Evolutionary conservation across 768 basidiomycete species (phyloP).

Genomic region (Trametes cingulata): DNA sequence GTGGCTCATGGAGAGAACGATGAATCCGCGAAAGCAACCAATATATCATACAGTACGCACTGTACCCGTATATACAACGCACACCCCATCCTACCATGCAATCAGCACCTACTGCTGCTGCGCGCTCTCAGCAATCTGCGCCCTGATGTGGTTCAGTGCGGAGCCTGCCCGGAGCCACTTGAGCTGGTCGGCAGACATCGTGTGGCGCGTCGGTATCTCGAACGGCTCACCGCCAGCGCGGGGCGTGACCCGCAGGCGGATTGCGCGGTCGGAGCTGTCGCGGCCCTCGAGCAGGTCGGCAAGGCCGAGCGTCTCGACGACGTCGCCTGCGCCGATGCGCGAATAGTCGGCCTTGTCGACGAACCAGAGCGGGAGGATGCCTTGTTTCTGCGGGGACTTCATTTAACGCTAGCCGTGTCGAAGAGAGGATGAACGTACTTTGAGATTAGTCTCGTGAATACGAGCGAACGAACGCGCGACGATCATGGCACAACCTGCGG

Average conservation of each 20-base stretch:
- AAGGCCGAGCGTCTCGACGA: conserved; percentile 83
- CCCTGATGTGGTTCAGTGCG: conserved; percentile 87
- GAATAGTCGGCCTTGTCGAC: conserved; percentile 82
- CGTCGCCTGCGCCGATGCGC: conserved; percentile 80
- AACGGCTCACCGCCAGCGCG: conserved; percentile 63
- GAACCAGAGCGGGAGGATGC: conserved; percentile 95
- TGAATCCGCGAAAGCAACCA: not conserved
- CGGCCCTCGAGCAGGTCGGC: conserved; percentile 54
- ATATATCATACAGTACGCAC: not conserved
- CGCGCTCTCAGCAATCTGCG: conserved; percentile 38
- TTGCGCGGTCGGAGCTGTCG: conserved; percentile 39
- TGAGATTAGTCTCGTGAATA: conserved; percentile 97
- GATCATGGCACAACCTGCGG: conserved; percentile 78
- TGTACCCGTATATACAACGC: not conserved
- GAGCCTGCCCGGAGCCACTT: conserved; percentile 89
- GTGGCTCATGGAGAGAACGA: too few species aligned
- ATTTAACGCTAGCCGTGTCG: too few species aligned
- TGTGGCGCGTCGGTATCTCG: conserved; percentile 77
- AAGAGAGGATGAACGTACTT: conserved; percentile 49
- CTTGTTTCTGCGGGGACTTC: conserved; percentile 77
- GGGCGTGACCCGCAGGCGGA: conserved; percentile 65
- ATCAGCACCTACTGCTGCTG: not conserved
- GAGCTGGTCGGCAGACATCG: conserved; percentile 87
- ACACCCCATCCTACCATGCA: not conserved
- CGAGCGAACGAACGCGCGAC: conserved; percentile 94